Percentiles rank a stretch among this genome's conserved stretches.
These are phyloP conservation scores for Globisporangium sylvaticum DNA, from an alignment of 352 stramenopile genomes.

Conservation along the genomic window DNA sequence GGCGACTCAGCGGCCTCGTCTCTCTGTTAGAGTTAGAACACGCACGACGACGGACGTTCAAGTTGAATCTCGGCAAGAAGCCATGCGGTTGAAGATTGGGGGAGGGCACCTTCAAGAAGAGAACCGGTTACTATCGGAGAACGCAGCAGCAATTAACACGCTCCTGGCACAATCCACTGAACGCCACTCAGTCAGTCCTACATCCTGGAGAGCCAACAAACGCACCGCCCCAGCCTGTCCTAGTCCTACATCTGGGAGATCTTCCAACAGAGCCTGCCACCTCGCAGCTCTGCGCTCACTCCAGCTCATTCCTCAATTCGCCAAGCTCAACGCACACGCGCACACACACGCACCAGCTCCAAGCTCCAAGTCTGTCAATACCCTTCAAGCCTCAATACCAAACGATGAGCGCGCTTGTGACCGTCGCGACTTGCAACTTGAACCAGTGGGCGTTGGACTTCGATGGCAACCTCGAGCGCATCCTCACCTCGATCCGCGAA, in stretches of 20 bases:
- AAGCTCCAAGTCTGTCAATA: neutral
- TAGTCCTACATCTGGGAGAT: neutral
- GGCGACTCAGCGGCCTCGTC: neutral
- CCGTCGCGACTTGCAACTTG: constrained; percentile 97
- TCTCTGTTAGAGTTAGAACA: constrained; percentile 1
- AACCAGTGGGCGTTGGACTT: constrained; percentile 99
- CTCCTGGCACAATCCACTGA: neutral
- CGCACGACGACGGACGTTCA: constrained; percentile 3
- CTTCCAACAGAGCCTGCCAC: neutral
- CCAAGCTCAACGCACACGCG: neutral
- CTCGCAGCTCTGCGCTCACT: neutral
- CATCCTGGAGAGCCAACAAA: neutral
- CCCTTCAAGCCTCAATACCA: neutral
- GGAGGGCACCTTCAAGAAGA: constrained; percentile 5
- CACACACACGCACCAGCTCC: neutral
- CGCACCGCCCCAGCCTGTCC: neutral
- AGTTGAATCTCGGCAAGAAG: constrained; percentile 15
- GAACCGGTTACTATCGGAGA: neutral
- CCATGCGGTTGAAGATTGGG: constrained; percentile 11
- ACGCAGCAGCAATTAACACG: neutral
- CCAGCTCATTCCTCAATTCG: constrained; percentile 12
- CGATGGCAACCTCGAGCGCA: constrained; percentile 92
- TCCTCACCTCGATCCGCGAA: constrained; percentile 85
- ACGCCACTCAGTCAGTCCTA: neutral
- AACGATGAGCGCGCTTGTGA: constrained; percentile 87